Evolutionary conservation across 306 rosid species (phyloP).

Genomic region (Hippophae gyantsensis): DNA sequence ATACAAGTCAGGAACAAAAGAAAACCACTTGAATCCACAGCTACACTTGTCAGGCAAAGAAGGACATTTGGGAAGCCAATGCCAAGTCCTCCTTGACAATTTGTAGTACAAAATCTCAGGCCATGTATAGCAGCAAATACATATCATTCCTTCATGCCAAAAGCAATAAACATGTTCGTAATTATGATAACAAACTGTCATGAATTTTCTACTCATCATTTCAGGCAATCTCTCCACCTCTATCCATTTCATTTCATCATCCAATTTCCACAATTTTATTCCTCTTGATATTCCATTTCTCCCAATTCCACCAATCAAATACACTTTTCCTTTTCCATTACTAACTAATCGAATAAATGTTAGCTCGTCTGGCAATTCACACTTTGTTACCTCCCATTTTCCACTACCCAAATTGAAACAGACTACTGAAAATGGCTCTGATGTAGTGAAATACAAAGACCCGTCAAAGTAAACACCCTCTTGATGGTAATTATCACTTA

Average conservation of each 20-base stretch:
- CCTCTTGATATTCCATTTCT: constrained; percentile 69
- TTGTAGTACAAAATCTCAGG: constrained; percentile 82
- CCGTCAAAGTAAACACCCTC: constrained; percentile 41
- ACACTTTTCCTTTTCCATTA: constrained; percentile 37
- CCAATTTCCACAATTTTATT: constrained; percentile 58
- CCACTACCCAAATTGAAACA: constrained; percentile 54
- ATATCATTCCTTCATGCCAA: constrained; percentile 82
- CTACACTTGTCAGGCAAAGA: constrained; percentile 68
- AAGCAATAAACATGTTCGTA: constrained; percentile 86
- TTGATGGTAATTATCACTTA: constrained; percentile 38
- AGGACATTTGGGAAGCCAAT: constrained; percentile 83
- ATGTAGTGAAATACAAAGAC: constrained; percentile 49
- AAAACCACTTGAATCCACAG: constrained; percentile 84
- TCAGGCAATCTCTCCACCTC: constrained; percentile 66
- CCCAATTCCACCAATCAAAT: constrained; percentile 74
- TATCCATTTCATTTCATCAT: constrained; percentile 39
- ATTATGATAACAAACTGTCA: constrained; percentile 80
- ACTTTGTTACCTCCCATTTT: constrained; percentile 34
- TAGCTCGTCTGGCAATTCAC: constrained; percentile 36
- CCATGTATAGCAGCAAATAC: constrained; percentile 86
- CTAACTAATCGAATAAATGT: constrained; percentile 59
- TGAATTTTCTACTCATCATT: constrained; percentile 57
- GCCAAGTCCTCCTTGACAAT: constrained; percentile 68
- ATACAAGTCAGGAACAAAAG: constrained; percentile 61
- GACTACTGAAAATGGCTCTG: constrained; percentile 60